Evolutionary conservation across 176 grass and related monocot genomes (phyloP), one percentile per base, ranked within the genome.

Genomic region (Themeda triandra): DNA sequence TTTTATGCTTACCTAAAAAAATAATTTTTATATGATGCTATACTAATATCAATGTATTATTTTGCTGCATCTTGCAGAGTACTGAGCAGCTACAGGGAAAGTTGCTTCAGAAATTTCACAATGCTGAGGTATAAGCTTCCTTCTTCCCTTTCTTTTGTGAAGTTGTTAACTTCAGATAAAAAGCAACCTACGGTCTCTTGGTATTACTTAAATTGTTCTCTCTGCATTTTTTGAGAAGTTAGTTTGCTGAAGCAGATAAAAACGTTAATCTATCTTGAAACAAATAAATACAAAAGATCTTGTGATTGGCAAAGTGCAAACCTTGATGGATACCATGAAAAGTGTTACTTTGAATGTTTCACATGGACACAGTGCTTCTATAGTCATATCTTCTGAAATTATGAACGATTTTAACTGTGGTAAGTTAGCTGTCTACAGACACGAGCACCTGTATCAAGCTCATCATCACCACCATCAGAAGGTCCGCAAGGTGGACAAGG

Each of bases 31-130:
- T n/a, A n/a, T n/a, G n/a, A n/a, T n/a, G 1, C 54, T 58, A 24
- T 54, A 23, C n/a, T 58, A 11, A 11, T 68, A 23, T 32, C 24
- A 66, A 77, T 49, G 8, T 40, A 1, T 37, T 63, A 6, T 78
- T 76, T 56, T 78, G 2, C 35, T 78, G 58, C 17, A 70, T 78
- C 83, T 71, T 72, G 3, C 39, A 95, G 93, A 86, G 88, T 45
- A 92, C 90, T 33, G 80, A 95, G 15, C 54, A 86, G 54, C 71
- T 95, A 27, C 69, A 87, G 63, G 85, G 85, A 31, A 85, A 82
- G 15, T 33, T 95, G 73, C 73, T 87, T 27, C 84, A 90, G 85
- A 91, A 90, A 84, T 85, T 92, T 84, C 85, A 77, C 24, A 81
- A 72, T 51, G 60, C 81, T 74, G 93, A 91, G 90, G 90, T 94